Conservation (phyloP, 192 early-diverging fungal species). For the Mortierella antarctica region DNA sequence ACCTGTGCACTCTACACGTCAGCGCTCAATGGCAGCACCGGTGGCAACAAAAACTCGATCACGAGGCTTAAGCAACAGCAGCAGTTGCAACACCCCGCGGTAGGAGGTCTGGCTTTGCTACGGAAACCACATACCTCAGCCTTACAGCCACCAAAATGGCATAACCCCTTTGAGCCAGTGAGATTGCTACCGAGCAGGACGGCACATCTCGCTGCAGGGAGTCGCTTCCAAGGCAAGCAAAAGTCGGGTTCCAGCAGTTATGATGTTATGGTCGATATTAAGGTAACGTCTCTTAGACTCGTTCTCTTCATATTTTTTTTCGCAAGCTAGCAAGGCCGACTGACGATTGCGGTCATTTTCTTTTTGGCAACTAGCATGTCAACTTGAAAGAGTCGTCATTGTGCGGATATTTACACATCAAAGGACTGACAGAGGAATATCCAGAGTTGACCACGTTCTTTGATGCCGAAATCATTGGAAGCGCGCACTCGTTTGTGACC, state of each 20-base stretch:
- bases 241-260: constrained; percentile 70
- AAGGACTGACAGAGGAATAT: constrained; percentile 81
- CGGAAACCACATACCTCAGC: constrained; percentile 11
- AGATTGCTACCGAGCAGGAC: constrained; percentile 42
- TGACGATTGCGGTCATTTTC: not conserved
- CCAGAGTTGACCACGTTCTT: constrained; percentile 89
- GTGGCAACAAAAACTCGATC: not conserved
- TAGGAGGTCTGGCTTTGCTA: constrained; percentile 21
- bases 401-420: constrained; percentile 86
- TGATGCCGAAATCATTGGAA: constrained; percentile 86
- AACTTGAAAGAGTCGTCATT: constrained; percentile 76
- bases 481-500: constrained; percentile 81
- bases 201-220: constrained; percentile 69
- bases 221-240: constrained; percentile 76
- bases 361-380: constrained; percentile 59
- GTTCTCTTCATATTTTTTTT: not conserved
- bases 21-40: constrained; percentile 1
- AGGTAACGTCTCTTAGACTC: constrained; percentile 58
- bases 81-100: constrained; percentile 8
- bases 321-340: not conserved
- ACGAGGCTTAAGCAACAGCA: constrained; percentile 7
- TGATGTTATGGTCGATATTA: constrained; percentile 77
- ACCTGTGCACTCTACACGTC: constrained; percentile 9
- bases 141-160: not conserved
- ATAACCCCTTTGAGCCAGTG: constrained; percentile 26